Base-by-base conservation (phyloP, 2,329 filamentous ascomycete genomes). In the Fusarium sp. region DNA sequence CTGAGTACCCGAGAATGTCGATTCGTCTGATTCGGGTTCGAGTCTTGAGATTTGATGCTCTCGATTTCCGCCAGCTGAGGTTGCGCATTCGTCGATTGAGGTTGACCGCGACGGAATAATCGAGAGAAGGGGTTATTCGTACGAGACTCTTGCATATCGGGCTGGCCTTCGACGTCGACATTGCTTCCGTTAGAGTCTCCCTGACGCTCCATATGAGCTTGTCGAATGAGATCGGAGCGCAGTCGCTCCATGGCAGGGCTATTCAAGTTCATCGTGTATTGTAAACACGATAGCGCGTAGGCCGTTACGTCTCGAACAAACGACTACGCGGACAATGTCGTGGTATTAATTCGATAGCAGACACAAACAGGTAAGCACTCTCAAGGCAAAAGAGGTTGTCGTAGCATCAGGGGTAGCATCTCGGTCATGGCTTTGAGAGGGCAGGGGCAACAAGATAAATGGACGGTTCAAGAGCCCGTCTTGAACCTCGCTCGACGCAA, bases 41-140 rank as follows among this genome's bases (percentile, higher is more conserved):
- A 80, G 3, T 78, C 77, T 2, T 84, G 82, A 1, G 83, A 81
- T 72, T 87, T 87, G 33, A 84, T 83, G 18, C 80, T 83, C 50
- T 82, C 79, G 16, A 73, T 64, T 25, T 77, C 77, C 20, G 75
- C 68, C 14, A 68, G 67, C 5, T 70, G 69, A 8, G 64, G 33
- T 31, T 69, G 64, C 34, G 55, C 49, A 10, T 65, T 61, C 16
- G 59, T 66, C 49, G 69, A 58, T 46, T 53, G 57, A 33, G 68
- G 67, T 40, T 71, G 65, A 36, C 68, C 65, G 6, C 73, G 67
- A 38, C 62, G 65, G 16, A 70, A 62, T 8, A 76, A 27, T 46
- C 60, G 60, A 8, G 72, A 70, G 18, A 77, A 40, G 14, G 64
- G 60, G 14, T 61, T 34, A 49, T 58, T 58, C 31, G 60, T 34